phyloP scores from a whole-genome alignment of 2,329 filamentous ascomycete species.

The Penicillium griseofulvum region DNA sequence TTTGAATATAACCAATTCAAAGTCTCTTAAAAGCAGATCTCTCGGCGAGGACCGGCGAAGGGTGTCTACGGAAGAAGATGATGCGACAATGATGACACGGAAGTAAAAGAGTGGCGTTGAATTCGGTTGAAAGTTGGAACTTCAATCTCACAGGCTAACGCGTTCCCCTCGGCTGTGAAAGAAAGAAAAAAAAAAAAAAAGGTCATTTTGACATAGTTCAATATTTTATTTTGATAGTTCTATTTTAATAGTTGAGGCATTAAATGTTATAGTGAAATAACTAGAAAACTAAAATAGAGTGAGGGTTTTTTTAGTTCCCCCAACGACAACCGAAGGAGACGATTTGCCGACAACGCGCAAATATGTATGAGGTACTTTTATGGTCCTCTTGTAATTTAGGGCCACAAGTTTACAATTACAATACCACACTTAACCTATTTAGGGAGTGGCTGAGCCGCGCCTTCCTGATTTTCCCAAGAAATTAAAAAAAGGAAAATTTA shows the following conservation, averaged over 20 bases:
- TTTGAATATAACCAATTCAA: not conserved
- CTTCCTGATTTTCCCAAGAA: slow-evolving; percentile 4
- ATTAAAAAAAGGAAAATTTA: not conserved
- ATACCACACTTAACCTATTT: slow-evolving; percentile 8
- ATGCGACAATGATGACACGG: slow-evolving; percentile 28
- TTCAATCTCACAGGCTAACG: slow-evolving; percentile 1
- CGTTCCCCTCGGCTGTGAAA: slow-evolving; percentile 5
- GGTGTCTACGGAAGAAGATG: slow-evolving; percentile 10
- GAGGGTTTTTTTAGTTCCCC: slow-evolving; percentile 23
- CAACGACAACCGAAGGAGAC: slow-evolving; percentile 22
- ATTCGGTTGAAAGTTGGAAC: slow-evolving; percentile 1
- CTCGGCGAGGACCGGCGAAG: slow-evolving; percentile 20
- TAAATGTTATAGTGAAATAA: not conserved
- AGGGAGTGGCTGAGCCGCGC: slow-evolving; percentile 18
- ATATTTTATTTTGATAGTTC: too few species aligned
- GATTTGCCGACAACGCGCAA: not conserved
- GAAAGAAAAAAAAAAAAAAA: not conserved
- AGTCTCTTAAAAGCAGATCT: not conserved
- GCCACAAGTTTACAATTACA: not conserved
- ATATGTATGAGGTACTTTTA: slow-evolving; percentile 14
- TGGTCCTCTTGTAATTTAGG: slow-evolving; percentile 5
- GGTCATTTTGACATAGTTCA: not conserved
- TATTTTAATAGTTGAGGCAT: slow-evolving; percentile 11
- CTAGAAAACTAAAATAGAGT: slow-evolving; percentile 5
- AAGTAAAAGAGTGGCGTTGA: slow-evolving; percentile 16